Percentiles rank a stretch among this genome's conserved stretches.
Evolutionary conservation across 441 rosid species (phyloP).

Genomic region (Manihot esculenta): DNA sequence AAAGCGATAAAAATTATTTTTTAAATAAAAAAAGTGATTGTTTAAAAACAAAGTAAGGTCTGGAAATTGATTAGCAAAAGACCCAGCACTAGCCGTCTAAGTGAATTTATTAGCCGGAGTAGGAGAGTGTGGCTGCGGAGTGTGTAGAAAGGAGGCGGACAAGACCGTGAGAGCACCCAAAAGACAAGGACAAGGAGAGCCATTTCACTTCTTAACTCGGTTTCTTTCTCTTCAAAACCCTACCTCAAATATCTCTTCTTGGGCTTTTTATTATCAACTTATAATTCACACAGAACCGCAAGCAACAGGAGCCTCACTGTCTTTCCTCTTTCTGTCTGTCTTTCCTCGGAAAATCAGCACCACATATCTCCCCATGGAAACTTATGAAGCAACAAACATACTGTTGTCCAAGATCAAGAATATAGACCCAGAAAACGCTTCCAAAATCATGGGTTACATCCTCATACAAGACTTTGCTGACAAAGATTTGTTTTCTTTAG

Average conservation of each 20-base stretch:
- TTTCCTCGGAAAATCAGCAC: not conserved
- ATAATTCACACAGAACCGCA: no score
- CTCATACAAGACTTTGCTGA: constrained; percentile 69
- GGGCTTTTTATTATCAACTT: no score
- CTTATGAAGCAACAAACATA: constrained; percentile 59
- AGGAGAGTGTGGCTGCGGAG: no score
- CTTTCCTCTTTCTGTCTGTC: constrained; percentile 9
- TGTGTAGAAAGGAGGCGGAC: no score
- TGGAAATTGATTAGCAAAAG: no score
- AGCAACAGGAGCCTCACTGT: constrained; percentile 6
- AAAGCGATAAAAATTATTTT: no score
- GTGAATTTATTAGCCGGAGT: no score
- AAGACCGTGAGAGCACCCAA: not conserved
- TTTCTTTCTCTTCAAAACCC: constrained; percentile 44
- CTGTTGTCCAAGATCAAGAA: constrained; percentile 57
- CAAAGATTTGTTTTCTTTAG: constrained; percentile 60
- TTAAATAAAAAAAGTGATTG: no score
- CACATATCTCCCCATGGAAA: constrained; percentile 52
- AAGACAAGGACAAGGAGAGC: not conserved
- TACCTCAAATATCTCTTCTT: not conserved
- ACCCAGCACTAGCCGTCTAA: no score
- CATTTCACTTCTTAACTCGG: constrained; percentile 19
- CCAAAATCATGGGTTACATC: constrained; percentile 80
- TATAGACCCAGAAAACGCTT: constrained; percentile 77
- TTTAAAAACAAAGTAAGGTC: no score